Evolutionary conservation across 2,329 filamentous ascomycete species (phyloP), one percentile per base, ranked within the genome.

Genomic region (Thielaviopsis musarum): DNA sequence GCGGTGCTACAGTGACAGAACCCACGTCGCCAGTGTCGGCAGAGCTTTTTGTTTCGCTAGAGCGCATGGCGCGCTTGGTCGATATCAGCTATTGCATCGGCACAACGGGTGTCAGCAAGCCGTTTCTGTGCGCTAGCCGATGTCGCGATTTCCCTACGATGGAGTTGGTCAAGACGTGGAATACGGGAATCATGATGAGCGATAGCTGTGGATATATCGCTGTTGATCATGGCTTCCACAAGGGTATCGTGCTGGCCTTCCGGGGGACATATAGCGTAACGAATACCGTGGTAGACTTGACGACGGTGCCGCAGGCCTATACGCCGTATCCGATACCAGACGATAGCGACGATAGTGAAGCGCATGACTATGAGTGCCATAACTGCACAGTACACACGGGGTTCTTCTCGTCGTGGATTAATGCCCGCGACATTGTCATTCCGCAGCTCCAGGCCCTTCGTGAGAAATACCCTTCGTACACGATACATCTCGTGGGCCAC

Each of bases 31-130:
- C 45, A 9, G 41, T 57, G 30, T 83, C 86, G 4, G 67, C 72
- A 28, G 67, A 75, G 24, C 77, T 96, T 62, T 97, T 95, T 72
- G 74, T 80, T 61, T 84, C 88, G 19, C 82, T 98, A 15, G 90
- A 96, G 71, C 87, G 95, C 66, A 76, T 91, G 59, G 82, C 91
- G n/a, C 84, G 91, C 58, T 79, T 97, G 26, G 91, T 96, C 63
- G 93, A 98, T 69, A 93, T 97, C 62, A 77, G 89, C 54, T 97
- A 97, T 72, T 98, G 93, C 70, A 87, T 97, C 61, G 90, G 91
- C 63, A 84, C 80, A 5, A 85, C 87, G 0, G 93, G 91, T 48
- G 84, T 98, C 62, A 77, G 78, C 56, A 83, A 84, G 64, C 93
- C 93, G 0, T 98, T 98, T 70, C 73, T 78, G 34, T 98, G 93